Evolutionary conservation across 495 filamentous ascomycete species (phyloP).

Genomic region (Copromyces sp.): DNA sequence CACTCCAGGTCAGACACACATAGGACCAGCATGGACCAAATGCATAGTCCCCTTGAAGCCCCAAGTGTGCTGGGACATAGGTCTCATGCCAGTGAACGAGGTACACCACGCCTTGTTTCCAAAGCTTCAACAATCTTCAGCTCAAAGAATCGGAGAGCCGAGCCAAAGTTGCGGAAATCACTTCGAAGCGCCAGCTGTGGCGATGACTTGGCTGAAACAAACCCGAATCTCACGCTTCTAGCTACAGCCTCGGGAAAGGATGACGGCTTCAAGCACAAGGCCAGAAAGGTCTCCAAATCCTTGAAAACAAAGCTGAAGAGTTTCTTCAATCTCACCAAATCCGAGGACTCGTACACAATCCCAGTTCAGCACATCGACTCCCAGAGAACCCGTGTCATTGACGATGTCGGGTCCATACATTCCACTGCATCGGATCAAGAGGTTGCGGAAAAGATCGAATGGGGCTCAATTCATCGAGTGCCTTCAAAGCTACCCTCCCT

Average conservation of each 20-base stretch:
- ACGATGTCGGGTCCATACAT: constrained; percentile 14
- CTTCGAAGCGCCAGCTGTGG: constrained; percentile 41
- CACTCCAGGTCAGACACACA: constrained; percentile 9
- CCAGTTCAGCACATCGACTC: constrained; percentile 44
- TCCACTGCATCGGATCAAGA: background rate
- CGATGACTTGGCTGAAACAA: constrained; percentile 10
- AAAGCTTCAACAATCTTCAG: constrained; percentile 42
- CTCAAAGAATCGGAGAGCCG: constrained; percentile 31
- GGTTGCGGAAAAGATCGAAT: constrained; percentile 4
- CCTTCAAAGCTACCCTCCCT: constrained; percentile 31
- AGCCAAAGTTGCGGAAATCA: constrained; percentile 46
- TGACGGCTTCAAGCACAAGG: constrained; percentile 37
- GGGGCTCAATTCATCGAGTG: constrained; percentile 30
- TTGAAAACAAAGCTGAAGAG: constrained; percentile 53
- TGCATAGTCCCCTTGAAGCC: background rate
- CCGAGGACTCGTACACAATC: constrained; percentile 27
- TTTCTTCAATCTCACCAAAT: constrained; percentile 42
- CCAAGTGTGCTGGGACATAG: constrained; percentile 1
- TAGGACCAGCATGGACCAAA: background rate
- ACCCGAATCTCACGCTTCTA: constrained; percentile 15
- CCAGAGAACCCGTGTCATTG: constrained; percentile 33
- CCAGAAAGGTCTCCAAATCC: constrained; percentile 49
- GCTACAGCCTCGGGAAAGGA: constrained; percentile 11
- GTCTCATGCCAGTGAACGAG: background rate
- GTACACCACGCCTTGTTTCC: constrained; percentile 16